Evolutionary conservation across 2,329 filamentous ascomycete species (phyloP), one percentile per base, ranked within the genome.

Genomic region (Nannizziopsis barbatae): DNA sequence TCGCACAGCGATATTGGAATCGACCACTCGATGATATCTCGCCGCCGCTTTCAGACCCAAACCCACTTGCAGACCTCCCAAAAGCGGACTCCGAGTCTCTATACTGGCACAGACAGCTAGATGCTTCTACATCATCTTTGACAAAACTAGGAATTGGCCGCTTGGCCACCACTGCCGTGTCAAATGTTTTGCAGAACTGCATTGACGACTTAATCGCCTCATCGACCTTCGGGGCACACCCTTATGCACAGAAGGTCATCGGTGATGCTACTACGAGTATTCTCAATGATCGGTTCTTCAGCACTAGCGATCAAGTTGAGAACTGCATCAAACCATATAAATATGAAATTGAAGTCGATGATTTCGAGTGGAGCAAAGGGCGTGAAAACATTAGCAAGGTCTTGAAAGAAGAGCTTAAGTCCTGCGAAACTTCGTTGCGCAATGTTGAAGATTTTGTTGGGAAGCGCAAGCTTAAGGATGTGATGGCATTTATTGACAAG

Each of bases 241-340:
- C 93, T 0, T 95, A 92, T 58, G 92, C 92, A 8, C 83, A 86
- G 32, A 81, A 92, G 64, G 86, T 87, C n/a, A 96, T 98, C 55
- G 84, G 81, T 42, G 88, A 95, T 57, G 89, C 92, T 1, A 87
- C 88, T 1, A 84, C 86, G 0, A 84, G 80, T 20, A 96, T 98
- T 46, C 71, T 98, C 10, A 92, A 92, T 55, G 92, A 98, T 60
- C 77, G 90, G 11, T 95, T 94, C 55, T 96, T 95, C 69, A 92
- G 90, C 66, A 98, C 93, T 1, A 92, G 86, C 54, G 93, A 98
- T 60, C 92, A 96, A 67, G 86, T 98, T 1, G 92, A 98, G 66
- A 96, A 96, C 62, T 98, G 90, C 63, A 93, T 98, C 68, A 98
- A 98, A 66, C 92, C 93, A 0, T 98, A 90, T 73, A 98, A 98